Base-by-base conservation (phyloP, 2,329 filamentous ascomycete genomes). In the Calonectria pseudoreteaudii region DNA sequence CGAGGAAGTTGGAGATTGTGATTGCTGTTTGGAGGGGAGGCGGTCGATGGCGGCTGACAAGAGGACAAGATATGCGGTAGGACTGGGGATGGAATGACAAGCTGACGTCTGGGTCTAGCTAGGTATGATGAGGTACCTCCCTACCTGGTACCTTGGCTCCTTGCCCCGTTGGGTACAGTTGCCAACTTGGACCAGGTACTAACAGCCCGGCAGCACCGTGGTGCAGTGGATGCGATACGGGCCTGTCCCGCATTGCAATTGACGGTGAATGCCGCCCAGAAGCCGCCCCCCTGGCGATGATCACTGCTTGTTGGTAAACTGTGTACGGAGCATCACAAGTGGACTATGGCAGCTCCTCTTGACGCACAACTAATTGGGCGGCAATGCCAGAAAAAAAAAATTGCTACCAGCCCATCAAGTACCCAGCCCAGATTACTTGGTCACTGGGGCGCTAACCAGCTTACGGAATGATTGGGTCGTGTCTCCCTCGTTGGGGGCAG, bases 81-180 rank as follows among this genome's bases (percentile, higher is more conserved):
- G 72, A 66, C 62, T 47, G 34, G 52, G 62, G 66, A 66, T 68
- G 64, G 72, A 74, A 71, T 74, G 72, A 71, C 67, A 53, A 71
- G 68, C 68, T 68, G 68, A 74, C 58, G 64, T 71, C 50, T 56
- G 53, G 64, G 68, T 50, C 41, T 31, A 64, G 52, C 64, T 65
- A 18, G 49, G 62, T 67, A 44, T 50, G 30, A 64, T 64, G 41
- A 70, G 36, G 56, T 62, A 41, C 56, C 56, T 60, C 56, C 56
- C 56, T 60, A 60, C 56, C 56, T 62, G 26, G 56, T 62, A 41
- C 36, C 34, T 56, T 62, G 56, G 34, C 56, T 41, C 56, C 56
- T 62, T 62, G 56, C 31, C 56, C 23, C 56, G 56, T 62, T 62
- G 56, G 56, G 56, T 62, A 62, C 34, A 41, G 56, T 62, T 34